phyloP scores from a whole-genome alignment of 129 eudicot species.

The Centrapalus pauciflorus region DNA sequence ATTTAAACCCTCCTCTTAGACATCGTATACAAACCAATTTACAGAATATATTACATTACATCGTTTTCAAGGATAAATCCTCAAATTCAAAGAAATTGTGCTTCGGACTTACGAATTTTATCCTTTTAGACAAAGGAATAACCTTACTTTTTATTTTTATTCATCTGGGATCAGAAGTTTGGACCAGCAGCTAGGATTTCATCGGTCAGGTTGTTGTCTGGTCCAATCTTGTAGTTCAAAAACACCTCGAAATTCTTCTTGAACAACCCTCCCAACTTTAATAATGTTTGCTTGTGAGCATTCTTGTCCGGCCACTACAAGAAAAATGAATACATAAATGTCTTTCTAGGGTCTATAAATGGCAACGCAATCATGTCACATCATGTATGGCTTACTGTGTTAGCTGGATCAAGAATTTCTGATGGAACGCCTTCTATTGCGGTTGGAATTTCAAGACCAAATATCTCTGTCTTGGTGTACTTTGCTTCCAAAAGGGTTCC shows the following conservation, averaged over 20 bases:
- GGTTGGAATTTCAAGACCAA: conserved; percentile 88
- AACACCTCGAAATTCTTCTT: conserved; percentile 85
- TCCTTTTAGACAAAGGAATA: too few relatives aligned
- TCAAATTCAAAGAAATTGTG: too few relatives aligned
- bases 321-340: too few relatives aligned
- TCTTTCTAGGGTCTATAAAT: too few relatives aligned
- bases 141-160: too few relatives aligned
- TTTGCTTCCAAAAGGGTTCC: conserved; percentile 70
- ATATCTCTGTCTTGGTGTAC: conserved; percentile 65
- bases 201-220: conserved; percentile 62
- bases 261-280: conserved; percentile 83
- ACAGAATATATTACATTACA: too few relatives aligned
- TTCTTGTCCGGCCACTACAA: conserved; percentile 89
- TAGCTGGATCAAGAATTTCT: conserved; percentile 77
- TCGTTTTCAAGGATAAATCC: too few relatives aligned
- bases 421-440: conserved; percentile 93
- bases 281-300: conserved; percentile 69
- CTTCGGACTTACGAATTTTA: too few relatives aligned
- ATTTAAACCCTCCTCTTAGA: too few relatives aligned
- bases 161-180: conserved; percentile 54
- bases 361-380: too few relatives aligned
- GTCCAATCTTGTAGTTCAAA: conserved; percentile 68
- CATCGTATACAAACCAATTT: too few relatives aligned
- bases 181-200: conserved; percentile 96
- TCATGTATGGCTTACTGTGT: conserved; percentile 67